Conservation (phyloP, 352 stramenopile species). For the Thraustochytrium striatum region DNA sequence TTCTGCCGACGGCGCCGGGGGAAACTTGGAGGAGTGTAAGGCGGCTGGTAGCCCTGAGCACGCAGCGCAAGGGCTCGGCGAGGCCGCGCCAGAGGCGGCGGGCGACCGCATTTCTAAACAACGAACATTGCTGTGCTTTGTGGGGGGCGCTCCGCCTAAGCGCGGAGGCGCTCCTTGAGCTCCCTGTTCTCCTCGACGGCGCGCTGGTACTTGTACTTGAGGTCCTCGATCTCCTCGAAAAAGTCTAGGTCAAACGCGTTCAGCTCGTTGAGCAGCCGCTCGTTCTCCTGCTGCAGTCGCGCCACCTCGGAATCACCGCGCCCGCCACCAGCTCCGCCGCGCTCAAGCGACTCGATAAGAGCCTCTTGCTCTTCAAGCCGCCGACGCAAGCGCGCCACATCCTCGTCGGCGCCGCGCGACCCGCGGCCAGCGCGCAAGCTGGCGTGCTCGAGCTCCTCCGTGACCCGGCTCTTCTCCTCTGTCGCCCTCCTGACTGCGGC, state of each 20-base stretch:
- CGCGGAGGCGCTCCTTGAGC: slow-evolving; percentile 18
- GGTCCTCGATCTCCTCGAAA: slow-evolving; percentile 90
- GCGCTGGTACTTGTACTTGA: slow-evolving; percentile 88
- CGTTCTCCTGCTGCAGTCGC: slow-evolving; percentile 62
- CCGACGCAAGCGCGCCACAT: background rate
- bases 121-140: no score
- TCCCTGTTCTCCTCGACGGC: slow-evolving; percentile 63
- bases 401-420: background rate
- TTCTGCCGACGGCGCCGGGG: no score
- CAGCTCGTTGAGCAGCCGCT: slow-evolving; percentile 69
- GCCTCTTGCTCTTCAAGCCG: slow-evolving; percentile 2
- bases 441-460: slow-evolving; percentile 23
- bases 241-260: slow-evolving; percentile 86
- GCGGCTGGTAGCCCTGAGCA: no score
- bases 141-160: no score
- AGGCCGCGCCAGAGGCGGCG: no score
- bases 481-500: background rate
- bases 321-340: background rate
- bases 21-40: no score
- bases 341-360: background rate
- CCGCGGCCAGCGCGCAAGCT: background rate
- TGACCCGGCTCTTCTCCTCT: slow-evolving; percentile 5
- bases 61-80: no score
- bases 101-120: no score
- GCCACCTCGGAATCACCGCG: slow-evolving; percentile 15